Conservation (phyloP, 2,329 filamentous ascomycete species). For the Talaromyces verruculosus region DNA sequence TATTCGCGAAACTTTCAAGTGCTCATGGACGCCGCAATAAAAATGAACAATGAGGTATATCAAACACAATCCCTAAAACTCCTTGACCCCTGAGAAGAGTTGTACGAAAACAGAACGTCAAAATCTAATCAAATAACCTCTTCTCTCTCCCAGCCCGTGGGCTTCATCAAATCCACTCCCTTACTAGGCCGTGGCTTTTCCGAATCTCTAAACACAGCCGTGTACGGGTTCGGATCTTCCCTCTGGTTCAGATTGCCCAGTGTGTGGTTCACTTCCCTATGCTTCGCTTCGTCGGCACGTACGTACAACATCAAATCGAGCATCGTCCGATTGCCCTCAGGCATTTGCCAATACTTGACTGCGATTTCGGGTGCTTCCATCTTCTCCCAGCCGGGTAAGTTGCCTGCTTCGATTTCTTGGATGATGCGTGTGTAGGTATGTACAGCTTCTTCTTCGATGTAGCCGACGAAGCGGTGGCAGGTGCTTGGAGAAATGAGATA, state of each 20-base stretch:
- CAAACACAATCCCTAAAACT: background rate
- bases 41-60: background rate
- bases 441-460: constrained; percentile 95
- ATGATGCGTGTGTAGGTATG: constrained; percentile 91
- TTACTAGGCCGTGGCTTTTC: constrained; percentile 68
- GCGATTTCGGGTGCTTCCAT: constrained; percentile 85
- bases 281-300: constrained; percentile 83
- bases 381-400: constrained; percentile 75
- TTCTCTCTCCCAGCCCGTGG: constrained; percentile 76
- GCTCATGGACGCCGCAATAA: background rate
- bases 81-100: background rate
- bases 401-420: constrained; percentile 80
- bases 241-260: constrained; percentile 82
- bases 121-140: constrained; percentile 64
- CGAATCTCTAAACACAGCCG: constrained; percentile 73
- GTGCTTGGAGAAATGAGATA: constrained; percentile 85
- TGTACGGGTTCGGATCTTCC: constrained; percentile 89
- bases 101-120: background rate
- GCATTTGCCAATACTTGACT: constrained; percentile 90
- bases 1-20: background rate
- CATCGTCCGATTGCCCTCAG: constrained; percentile 78
- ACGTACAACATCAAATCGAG: constrained; percentile 84
- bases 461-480: constrained; percentile 93
- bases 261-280: constrained; percentile 95
- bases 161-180: constrained; percentile 62